Evolutionary conservation across 2,329 filamentous ascomycete species (phyloP).

Genomic region (Domatiomyces catenatus): DNA sequence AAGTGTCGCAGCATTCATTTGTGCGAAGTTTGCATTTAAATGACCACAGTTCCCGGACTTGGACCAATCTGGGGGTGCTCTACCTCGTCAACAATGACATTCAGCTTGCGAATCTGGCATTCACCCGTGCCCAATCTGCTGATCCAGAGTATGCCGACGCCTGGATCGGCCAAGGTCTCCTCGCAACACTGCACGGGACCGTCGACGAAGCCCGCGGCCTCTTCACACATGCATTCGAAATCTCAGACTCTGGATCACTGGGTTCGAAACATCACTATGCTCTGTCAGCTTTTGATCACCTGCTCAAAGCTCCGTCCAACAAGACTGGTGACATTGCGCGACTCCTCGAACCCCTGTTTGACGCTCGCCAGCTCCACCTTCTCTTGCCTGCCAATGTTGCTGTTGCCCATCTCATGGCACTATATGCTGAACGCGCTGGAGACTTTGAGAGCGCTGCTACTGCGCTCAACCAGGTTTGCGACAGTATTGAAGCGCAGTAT

Average conservation of each 20-base stretch:
- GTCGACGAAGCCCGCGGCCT: slow-evolving; percentile 62
- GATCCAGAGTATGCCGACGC: slow-evolving; percentile 88
- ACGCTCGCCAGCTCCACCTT: slow-evolving; percentile 61
- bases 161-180: slow-evolving; percentile 83
- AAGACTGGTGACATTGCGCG: slow-evolving; percentile 28
- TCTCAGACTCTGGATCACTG: slow-evolving; percentile 61
- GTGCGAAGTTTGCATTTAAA: slow-evolving; percentile 85
- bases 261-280: slow-evolving; percentile 67
- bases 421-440: slow-evolving; percentile 67
- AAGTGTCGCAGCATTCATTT: slow-evolving; percentile 84
- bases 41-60: slow-evolving; percentile 67
- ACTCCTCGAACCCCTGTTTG: slow-evolving; percentile 77
- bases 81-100: slow-evolving; percentile 73
- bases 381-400: slow-evolving; percentile 56
- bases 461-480: slow-evolving; percentile 51
- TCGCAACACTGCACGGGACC: slow-evolving; percentile 65
- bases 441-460: slow-evolving; percentile 50
- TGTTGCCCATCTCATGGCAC: slow-evolving; percentile 60
- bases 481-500: slow-evolving; percentile 61
- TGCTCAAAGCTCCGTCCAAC: slow-evolving; percentile 41
- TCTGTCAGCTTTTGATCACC: slow-evolving; percentile 65
- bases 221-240: slow-evolving; percentile 89
- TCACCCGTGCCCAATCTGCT: slow-evolving; percentile 78
- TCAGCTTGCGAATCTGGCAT: slow-evolving; percentile 76
- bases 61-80: slow-evolving; percentile 81